Conservation (phyloP, 495 filamentous ascomycete species). For the Penicillium pancosmium region DNA sequence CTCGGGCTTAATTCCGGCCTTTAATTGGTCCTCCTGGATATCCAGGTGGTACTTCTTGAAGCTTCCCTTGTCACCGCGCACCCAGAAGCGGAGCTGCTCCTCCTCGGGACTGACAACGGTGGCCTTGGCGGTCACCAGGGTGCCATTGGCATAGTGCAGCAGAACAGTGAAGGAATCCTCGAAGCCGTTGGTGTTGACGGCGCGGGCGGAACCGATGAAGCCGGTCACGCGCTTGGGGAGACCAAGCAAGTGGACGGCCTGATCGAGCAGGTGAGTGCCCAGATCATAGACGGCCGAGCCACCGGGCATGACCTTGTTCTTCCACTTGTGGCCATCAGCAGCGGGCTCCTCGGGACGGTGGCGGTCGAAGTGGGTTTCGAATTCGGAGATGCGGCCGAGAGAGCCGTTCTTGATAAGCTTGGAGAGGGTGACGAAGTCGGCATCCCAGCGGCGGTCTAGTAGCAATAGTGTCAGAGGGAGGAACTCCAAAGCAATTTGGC, state of each 20-base stretch:
- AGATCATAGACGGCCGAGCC: slow-evolving; percentile 81
- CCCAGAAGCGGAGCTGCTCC: slow-evolving; percentile 77
- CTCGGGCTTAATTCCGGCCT: slow-evolving; percentile 64
- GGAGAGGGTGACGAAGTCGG: slow-evolving; percentile 79
- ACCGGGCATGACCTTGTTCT: slow-evolving; percentile 66
- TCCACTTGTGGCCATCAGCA: slow-evolving; percentile 62
- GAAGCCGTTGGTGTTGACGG: slow-evolving; percentile 54
- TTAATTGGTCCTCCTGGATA: slow-evolving; percentile 80
- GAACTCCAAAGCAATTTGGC: neutral
- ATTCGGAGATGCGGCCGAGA: slow-evolving; percentile 73
- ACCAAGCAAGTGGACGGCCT: slow-evolving; percentile 78
- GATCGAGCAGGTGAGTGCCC: slow-evolving; percentile 82
- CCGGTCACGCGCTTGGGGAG: slow-evolving; percentile 69
- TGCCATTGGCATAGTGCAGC: slow-evolving; percentile 62
- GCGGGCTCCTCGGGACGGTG: slow-evolving; percentile 61
- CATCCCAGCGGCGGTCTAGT: slow-evolving; percentile 76
- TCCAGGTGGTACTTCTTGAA: slow-evolving; percentile 82
- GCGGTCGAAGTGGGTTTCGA: slow-evolving; percentile 85
- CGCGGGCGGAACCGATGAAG: slow-evolving; percentile 68
- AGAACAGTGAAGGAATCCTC: slow-evolving; percentile 73
- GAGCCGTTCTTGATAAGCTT: slow-evolving; percentile 57
- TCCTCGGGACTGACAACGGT: slow-evolving; percentile 70
- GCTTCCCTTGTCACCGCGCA: slow-evolving; percentile 77
- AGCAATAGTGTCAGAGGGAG: neutral
- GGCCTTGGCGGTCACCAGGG: slow-evolving; percentile 69